A percentile compares a stretch with the other conserved stretches of the same genome.
phyloP scores from a whole-genome alignment of 2,329 filamentous ascomycete species.

The Mariannaea sp. region DNA sequence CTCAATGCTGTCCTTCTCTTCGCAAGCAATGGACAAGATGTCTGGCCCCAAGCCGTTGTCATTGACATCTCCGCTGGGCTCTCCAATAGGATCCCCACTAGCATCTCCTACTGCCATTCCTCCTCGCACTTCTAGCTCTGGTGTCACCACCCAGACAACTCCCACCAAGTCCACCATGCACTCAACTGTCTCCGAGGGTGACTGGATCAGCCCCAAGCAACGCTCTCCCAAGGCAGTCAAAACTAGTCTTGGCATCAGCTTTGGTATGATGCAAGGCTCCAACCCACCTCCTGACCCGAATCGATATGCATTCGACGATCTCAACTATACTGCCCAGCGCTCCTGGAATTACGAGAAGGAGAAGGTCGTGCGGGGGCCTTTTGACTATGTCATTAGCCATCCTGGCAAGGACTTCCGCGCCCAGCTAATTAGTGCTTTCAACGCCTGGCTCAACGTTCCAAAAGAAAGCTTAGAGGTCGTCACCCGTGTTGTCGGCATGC shows the following conservation, averaged over 20 bases:
- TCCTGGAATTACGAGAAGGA: slow-evolving; percentile 78
- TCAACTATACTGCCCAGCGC: slow-evolving; percentile 55
- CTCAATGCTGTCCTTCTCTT: slow-evolving; percentile 33
- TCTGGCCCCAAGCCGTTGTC: slow-evolving; percentile 3
- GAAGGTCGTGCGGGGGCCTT: slow-evolving; percentile 76
- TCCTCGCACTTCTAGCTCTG: slow-evolving; percentile 67
- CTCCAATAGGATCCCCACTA: slow-evolving; percentile 34
- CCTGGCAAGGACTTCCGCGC: slow-evolving; percentile 85
- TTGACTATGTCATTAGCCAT: slow-evolving; percentile 77
- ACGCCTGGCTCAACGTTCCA: slow-evolving; percentile 78
- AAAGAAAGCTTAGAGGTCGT: slow-evolving; percentile 72
- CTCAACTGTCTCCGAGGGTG: slow-evolving; percentile 63
- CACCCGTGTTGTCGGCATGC: slow-evolving; percentile 79
- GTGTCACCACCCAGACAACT: slow-evolving; percentile 24
- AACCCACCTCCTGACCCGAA: slow-evolving; percentile 53
- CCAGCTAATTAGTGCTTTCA: slow-evolving; percentile 80
- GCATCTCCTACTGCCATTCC: slow-evolving; percentile 67
- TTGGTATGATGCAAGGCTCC: slow-evolving; percentile 40
- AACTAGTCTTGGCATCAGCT: slow-evolving; percentile 23
- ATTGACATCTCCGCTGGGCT: slow-evolving; percentile 8
- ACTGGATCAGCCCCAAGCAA: slow-evolving; percentile 59
- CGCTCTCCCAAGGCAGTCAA: slow-evolving; percentile 18
- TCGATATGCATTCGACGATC: slow-evolving; percentile 60
- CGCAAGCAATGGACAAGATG: slow-evolving; percentile 35
- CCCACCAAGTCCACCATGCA: slow-evolving; percentile 49